Conservation (phyloP, 352 stramenopile genomes). For the Pythium phragmiticola region DNA sequence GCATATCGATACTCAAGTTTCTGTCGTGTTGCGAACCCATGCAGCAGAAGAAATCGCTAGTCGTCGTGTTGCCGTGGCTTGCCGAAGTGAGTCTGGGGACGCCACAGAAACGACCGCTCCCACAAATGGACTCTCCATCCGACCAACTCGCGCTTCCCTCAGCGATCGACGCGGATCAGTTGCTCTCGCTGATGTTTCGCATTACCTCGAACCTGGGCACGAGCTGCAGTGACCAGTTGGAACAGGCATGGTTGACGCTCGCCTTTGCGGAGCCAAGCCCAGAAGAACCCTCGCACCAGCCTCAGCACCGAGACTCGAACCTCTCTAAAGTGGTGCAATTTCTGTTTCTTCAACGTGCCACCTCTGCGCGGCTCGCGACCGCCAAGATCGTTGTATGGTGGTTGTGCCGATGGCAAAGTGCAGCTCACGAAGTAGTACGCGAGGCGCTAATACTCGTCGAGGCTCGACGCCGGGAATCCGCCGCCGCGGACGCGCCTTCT, state of each 20-base stretch:
- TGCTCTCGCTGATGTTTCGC: conserved; percentile 54
- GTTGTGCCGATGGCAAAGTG: conserved; percentile 61
- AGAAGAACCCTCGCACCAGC: neutral
- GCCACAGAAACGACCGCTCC: neutral
- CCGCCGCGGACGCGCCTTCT: neutral
- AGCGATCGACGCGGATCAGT: conserved; percentile 20
- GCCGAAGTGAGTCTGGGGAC: conserved; percentile 33
- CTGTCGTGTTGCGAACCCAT: conserved; percentile 33
- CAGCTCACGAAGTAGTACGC: conserved; percentile 42
- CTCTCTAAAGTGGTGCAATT: conserved; percentile 35
- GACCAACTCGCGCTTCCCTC: neutral
- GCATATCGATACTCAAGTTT: conserved; percentile 43
- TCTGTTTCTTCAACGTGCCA: conserved; percentile 51
- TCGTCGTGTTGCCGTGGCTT: conserved; percentile 51
- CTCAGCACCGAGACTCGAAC: conserved; percentile 15
- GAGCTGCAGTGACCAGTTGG: conserved; percentile 49
- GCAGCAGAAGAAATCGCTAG: conserved; percentile 56
- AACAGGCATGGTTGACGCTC: conserved; percentile 66
- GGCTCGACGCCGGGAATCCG: conserved; percentile 17
- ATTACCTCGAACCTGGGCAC: conserved; percentile 42
- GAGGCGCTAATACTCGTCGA: conserved; percentile 26
- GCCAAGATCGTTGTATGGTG: conserved; percentile 62
- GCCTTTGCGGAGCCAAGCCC: conserved; percentile 29
- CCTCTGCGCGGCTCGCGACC: conserved; percentile 35
- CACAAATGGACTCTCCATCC: neutral